Conservation (phyloP, 192 early-diverging fungal species). For the Coemansia sp. region DNA sequence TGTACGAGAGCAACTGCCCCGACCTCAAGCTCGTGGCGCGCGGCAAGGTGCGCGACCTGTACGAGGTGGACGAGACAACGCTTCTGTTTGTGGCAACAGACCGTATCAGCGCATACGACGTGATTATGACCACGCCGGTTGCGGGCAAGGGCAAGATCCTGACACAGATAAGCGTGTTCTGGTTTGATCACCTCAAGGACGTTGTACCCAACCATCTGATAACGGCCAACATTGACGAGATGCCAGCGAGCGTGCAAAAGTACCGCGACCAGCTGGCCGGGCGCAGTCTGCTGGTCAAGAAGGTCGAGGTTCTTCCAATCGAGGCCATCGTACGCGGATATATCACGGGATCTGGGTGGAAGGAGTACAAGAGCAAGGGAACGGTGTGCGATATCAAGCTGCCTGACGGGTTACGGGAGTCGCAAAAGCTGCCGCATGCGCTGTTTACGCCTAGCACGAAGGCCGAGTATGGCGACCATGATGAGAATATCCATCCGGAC, state of each 20-base stretch:
- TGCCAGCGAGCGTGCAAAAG: constrained; percentile 84
- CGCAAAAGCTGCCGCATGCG: constrained; percentile 75
- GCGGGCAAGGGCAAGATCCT: constrained; percentile 96
- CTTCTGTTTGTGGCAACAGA: constrained; percentile 98
- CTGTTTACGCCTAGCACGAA: constrained; percentile 99
- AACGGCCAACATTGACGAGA: constrained; percentile 87
- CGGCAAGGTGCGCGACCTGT: constrained; percentile 97
- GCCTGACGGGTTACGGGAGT: constrained; percentile 77
- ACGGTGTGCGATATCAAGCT: constrained; percentile 92
- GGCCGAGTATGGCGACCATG: constrained; percentile 97
- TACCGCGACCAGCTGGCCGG: constrained; percentile 88
- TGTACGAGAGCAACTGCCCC: constrained; percentile 79
- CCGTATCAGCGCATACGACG: constrained; percentile 96
- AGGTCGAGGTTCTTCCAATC: constrained; percentile 87
- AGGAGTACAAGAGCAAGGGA: constrained; percentile 89
- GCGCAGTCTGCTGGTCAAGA: constrained; percentile 89
- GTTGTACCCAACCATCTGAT: constrained; percentile 97
- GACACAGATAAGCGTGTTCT: constrained; percentile 92
- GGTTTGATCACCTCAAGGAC: constrained; percentile 89
- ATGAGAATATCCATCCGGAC: constrained; percentile 97
- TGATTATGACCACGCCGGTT: constrained; percentile 94
- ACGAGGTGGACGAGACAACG: constrained; percentile 81
- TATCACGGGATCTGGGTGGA: constrained; percentile 95
- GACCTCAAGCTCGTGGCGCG: constrained; percentile 90
- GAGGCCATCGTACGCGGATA: constrained; percentile 99